These are phyloP conservation scores for Plasmodiophora brassicae DNA, from an alignment of 208 protist species.

Conservation along the genomic window DNA sequence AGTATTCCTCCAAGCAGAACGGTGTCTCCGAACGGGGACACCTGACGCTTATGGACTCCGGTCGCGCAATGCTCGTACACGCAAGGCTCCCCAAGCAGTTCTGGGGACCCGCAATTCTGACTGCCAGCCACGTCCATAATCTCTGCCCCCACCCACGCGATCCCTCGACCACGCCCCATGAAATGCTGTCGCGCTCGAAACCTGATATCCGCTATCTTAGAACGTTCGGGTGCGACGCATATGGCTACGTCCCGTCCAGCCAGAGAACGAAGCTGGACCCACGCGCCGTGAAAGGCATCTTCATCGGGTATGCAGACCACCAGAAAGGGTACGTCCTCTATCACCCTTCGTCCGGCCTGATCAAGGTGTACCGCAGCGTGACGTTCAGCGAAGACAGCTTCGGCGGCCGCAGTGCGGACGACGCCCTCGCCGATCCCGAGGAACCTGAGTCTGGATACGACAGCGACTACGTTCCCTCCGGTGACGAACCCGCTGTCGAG, in stretches of 20 bases:
- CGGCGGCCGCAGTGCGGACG: background rate
- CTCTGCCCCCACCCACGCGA: background rate
- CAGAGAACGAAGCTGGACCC: background rate
- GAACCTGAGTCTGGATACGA: background rate
- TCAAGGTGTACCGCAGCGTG: background rate
- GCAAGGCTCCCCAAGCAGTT: background rate
- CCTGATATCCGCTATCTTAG: background rate
- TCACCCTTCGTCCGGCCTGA: background rate
- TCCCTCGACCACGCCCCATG: background rate
- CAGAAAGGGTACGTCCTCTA: background rate
- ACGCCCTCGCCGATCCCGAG: background rate
- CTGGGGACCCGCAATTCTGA: conserved; percentile 7
- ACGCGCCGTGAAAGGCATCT: background rate
- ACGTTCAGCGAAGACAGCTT: background rate
- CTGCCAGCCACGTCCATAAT: background rate
- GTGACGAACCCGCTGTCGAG: no score
- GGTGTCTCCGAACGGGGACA: background rate
- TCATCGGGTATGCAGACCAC: background rate
- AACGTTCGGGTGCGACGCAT: background rate
- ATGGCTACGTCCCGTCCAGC: background rate
- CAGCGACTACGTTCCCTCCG: no score
- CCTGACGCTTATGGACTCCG: background rate
- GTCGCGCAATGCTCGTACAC: background rate
- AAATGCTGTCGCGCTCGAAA: background rate
- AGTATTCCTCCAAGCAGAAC: background rate